Evolutionary conservation across 192 early-diverging fungal species (phyloP).

Genomic region (Coemansia sp.): DNA sequence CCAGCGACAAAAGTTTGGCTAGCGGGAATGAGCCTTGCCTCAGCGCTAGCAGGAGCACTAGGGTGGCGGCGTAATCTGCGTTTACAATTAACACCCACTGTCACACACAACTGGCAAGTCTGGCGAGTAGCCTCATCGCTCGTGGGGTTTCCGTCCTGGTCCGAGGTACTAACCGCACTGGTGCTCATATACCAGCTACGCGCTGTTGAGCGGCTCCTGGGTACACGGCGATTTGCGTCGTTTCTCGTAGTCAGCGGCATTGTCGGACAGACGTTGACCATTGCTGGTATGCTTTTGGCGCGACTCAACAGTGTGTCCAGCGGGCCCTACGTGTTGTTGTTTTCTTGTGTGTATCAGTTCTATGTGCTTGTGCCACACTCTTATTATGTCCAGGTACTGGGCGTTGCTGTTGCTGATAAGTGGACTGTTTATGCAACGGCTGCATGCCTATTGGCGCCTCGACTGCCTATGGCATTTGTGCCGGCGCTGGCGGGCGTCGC

Average conservation of each 20-base stretch:
- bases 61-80: constrained; percentile 10
- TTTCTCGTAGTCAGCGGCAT: constrained; percentile 20
- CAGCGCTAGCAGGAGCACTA: background rate
- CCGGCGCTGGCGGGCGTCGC: constrained; percentile 17
- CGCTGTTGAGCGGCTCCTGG: constrained; percentile 23
- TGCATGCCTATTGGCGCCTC: background rate
- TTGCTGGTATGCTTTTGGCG: background rate
- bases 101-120: constrained; percentile 3
- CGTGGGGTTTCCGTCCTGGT: constrained; percentile 1
- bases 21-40: background rate
- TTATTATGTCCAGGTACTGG: background rate
- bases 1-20: constrained; percentile 26
- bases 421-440: constrained; percentile 15
- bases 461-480: background rate
- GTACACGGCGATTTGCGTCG: constrained; percentile 24
- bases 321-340: constrained; percentile 20
- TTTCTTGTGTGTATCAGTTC: constrained; percentile 24
- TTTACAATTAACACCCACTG: constrained; percentile 8
- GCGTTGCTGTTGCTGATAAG: constrained; percentile 16
- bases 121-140: constrained; percentile 20
- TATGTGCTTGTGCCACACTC: constrained; percentile 8
- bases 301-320: background rate
- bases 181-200: constrained; percentile 25
- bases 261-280: constrained; percentile 16
- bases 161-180: background rate